Evolutionary conservation across 169 alveolate species (phyloP), one percentile per base, ranked within the genome.

Genomic region (Toxoplasma gondii): DNA sequence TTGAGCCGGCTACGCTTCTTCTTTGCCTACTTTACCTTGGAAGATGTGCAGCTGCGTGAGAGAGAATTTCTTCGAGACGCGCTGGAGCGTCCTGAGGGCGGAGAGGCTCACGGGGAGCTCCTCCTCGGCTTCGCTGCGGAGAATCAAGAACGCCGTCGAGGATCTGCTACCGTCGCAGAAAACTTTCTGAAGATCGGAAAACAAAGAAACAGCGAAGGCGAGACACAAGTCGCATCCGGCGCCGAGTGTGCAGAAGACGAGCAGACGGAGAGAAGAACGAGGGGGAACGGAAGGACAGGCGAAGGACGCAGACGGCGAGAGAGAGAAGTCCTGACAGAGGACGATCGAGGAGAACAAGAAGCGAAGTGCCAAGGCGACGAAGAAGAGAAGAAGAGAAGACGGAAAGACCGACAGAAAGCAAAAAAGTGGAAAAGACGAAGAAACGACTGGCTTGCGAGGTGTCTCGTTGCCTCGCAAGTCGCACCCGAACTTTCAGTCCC

Each of bases 111-210:
- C 74, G 29, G 74, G 74, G 31, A 64, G 74, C 29, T 64, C 74
- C 74, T 64, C 74, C n/a, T 64, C 74, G n/a, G 74, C 74, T 31
- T 64, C 74, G 74, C 74, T 64, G 74, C 29, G 74, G 74, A 64
- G 74, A 19, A 64, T 31, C 74, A 64, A 16, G 22, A 22, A 64
- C 74, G 74, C 74, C n/a, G 24, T 64, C n/a, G 24, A 16, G 7
- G 74, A 7, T 16, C n/a, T 4, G 29, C 74, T 64, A 31, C 74
- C 74, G 74, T 64, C 74, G 74, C 74, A 64, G 29, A 64, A 64
- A 31, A 64, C n/a, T 64, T 64, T 64, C 74, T 64, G 74, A 19
- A 27, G 22, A 10, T 22, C 1, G 74, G 34, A 4, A 7, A 16
- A 16, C 74, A 31, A 16, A 27, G 34, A 27, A 1, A 27, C 24